These are phyloP conservation scores for Daldinia childiae DNA, from an alignment of 495 filamentous ascomycete genomes.

Conservation along the genomic window DNA sequence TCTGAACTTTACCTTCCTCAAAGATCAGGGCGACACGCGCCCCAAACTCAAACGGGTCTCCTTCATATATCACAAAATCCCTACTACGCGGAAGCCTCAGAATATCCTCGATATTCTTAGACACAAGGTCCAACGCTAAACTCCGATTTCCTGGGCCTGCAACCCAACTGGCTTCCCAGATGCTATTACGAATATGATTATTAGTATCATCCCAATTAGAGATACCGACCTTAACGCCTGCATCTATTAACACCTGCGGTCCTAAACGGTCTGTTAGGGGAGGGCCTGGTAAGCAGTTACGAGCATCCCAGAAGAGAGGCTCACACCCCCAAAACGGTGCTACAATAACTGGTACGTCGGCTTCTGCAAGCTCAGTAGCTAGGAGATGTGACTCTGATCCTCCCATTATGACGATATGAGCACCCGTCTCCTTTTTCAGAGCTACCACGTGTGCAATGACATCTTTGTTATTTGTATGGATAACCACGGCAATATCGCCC, in stretches of 20 bases:
- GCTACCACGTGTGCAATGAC: constrained; percentile 33
- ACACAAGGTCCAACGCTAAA: constrained; percentile 46
- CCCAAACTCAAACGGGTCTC: constrained; percentile 52
- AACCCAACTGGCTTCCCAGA: constrained; percentile 37
- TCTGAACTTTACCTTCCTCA: constrained; percentile 36
- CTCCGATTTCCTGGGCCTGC: constrained; percentile 33
- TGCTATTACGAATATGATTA: constrained; percentile 35
- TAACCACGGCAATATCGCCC: constrained; percentile 28
- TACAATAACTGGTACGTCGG: constrained; percentile 54
- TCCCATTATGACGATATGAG: constrained; percentile 32
- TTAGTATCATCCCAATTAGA: constrained; percentile 36
- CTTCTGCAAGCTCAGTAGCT: constrained; percentile 52
- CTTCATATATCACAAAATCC: constrained; percentile 54
- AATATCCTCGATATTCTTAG: constrained; percentile 50
- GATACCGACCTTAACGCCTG: constrained; percentile 45
- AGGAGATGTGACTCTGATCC: constrained; percentile 40
- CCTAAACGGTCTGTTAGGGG: constrained; percentile 49
- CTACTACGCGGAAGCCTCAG: constrained; percentile 42
- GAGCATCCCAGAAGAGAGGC: constrained; percentile 31
- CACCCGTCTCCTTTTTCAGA: constrained; percentile 29
- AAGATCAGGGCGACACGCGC: constrained; percentile 50
- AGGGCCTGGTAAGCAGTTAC: constrained; percentile 41
- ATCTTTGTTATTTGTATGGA: constrained; percentile 36
- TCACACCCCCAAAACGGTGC: constrained; percentile 37
- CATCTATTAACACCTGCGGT: constrained; percentile 48